phyloP scores from a whole-genome alignment of 768 basidiomycete species.

The Krasilnikovozyma curviuscula region DNA sequence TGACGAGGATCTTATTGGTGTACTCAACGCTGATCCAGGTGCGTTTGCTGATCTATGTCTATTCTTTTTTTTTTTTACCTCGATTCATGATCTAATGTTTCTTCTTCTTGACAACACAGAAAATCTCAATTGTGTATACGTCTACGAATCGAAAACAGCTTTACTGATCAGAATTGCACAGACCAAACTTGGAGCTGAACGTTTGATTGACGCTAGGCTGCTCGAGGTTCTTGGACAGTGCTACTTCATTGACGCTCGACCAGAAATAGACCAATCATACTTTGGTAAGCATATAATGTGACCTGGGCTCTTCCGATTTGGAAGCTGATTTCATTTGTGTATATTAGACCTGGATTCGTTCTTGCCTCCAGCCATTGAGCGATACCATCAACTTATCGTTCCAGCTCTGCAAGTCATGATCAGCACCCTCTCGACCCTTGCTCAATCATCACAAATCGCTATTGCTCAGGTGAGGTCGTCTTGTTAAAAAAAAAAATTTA shows the following conservation, averaged over 20 bases:
- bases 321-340: background rate
- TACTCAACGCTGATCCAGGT: constrained; percentile 83
- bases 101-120: constrained; percentile 32
- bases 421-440: constrained; percentile 57
- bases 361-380: constrained; percentile 63
- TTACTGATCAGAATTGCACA: constrained; percentile 68
- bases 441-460: constrained; percentile 45
- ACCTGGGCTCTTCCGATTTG: background rate
- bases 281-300: constrained; percentile 36
- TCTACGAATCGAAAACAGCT: constrained; percentile 88
- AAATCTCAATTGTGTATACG: constrained; percentile 73
- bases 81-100: no score
- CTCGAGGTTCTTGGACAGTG: constrained; percentile 58
- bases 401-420: constrained; percentile 67
- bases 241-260: constrained; percentile 68
- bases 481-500: background rate
- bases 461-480: constrained; percentile 41
- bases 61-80: background rate
- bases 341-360: constrained; percentile 59
- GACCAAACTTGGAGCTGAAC: constrained; percentile 63
- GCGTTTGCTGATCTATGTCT: constrained; percentile 16
- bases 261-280: constrained; percentile 61
- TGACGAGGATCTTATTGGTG: constrained; percentile 50
- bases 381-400: constrained; percentile 79
- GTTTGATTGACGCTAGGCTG: constrained; percentile 55